Evolutionary conservation across 768 basidiomycete species (phyloP).

Genomic region (Psilocybe tampanensis): DNA sequence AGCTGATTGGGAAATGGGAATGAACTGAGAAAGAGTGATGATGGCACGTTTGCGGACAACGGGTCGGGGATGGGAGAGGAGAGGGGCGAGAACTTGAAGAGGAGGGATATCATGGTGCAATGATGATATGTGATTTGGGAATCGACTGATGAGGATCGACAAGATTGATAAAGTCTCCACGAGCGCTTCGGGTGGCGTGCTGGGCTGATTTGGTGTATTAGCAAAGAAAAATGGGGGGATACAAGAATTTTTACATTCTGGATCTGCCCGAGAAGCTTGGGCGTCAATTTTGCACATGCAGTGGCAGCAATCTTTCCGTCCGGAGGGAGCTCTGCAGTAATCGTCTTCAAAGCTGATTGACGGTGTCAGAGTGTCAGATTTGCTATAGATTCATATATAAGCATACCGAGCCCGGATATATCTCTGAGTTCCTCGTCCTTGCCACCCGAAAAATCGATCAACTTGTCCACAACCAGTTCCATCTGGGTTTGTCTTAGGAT

Average conservation of each 20-base stretch:
- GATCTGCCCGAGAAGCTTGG: slow-evolving; percentile 80
- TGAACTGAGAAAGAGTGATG: slow-evolving; percentile 80
- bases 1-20: slow-evolving; percentile 67
- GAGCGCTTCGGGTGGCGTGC: slow-evolving; percentile 77
- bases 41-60: slow-evolving; percentile 95
- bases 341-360: slow-evolving; percentile 84
- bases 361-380: not conserved
- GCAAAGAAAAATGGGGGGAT: not conserved
- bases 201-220: slow-evolving; percentile 40
- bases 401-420: slow-evolving; percentile 87
- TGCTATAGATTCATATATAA: slow-evolving; percentile 10
- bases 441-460: slow-evolving; percentile 83
- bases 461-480: slow-evolving; percentile 85
- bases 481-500: slow-evolving; percentile 82
- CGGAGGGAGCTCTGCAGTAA: slow-evolving; percentile 86
- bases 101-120: slow-evolving; percentile 58
- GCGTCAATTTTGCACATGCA: slow-evolving; percentile 82
- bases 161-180: slow-evolving; percentile 85
- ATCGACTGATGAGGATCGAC: slow-evolving; percentile 85
- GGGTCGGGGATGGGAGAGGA: slow-evolving; percentile 74
- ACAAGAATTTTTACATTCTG: slow-evolving; percentile 54
- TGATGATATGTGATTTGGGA: slow-evolving; percentile 67
- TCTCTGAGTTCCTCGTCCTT: slow-evolving; percentile 93
- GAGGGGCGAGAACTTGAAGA: slow-evolving; percentile 66
- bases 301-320: slow-evolving; percentile 79